Conservation (phyloP, 2,329 filamentous ascomycete species). For the Pleurostoma richardsiae region DNA sequence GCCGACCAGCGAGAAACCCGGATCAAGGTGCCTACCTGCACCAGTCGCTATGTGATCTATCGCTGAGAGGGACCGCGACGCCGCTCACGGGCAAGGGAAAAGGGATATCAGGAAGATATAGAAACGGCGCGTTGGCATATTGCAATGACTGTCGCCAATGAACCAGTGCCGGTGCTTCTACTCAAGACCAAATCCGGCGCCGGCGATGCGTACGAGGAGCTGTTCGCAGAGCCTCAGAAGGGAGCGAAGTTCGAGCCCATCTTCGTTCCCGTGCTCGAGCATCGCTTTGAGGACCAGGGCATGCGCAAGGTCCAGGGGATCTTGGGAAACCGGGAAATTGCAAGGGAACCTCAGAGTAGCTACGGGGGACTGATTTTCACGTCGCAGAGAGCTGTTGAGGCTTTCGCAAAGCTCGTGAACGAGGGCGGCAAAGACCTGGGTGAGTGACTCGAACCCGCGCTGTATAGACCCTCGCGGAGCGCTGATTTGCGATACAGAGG, state of each 20-base stretch:
- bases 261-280: conserved; percentile 75
- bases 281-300: conserved; percentile 58
- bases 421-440: conserved; percentile 33
- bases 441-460: conserved; percentile 8
- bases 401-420: conserved; percentile 60
- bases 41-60: too few relatives aligned
- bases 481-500: neutral
- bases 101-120: neutral
- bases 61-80: too few relatives aligned
- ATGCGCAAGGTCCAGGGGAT: conserved; percentile 46
- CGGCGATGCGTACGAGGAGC: conserved; percentile 66
- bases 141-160: conserved; percentile 1
- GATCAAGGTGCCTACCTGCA: too few relatives aligned
- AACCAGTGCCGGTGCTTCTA: conserved; percentile 56
- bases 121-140: conserved; percentile 1
- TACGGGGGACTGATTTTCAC: conserved; percentile 83
- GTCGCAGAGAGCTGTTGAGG: conserved; percentile 78
- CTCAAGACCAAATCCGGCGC: conserved; percentile 75
- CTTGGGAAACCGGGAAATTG: conserved; percentile 39
- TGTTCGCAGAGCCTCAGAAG: conserved; percentile 45
- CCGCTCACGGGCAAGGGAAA: neutral
- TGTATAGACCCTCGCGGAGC: too few relatives aligned
- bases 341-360: conserved; percentile 22
- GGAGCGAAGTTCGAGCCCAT: conserved; percentile 50
- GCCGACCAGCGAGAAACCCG: too few relatives aligned